These are phyloP conservation scores for Diplodia seriata DNA, from an alignment of 2,329 filamentous ascomycete genomes.

Conservation along the genomic window DNA sequence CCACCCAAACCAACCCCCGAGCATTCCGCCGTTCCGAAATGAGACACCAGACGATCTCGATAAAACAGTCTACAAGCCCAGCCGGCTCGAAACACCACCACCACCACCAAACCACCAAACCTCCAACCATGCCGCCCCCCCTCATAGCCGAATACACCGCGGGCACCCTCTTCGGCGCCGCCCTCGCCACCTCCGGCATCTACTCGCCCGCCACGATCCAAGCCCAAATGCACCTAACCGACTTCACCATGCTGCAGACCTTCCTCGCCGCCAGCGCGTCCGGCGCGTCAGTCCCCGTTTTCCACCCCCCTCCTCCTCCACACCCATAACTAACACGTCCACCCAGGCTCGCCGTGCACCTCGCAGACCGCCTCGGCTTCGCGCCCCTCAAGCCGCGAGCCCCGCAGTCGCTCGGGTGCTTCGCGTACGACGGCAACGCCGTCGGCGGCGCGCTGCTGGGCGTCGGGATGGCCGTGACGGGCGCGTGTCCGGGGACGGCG, in stretches of 20 bases:
- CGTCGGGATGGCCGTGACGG: slow-evolving; percentile 70
- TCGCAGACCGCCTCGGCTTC: slow-evolving; percentile 55
- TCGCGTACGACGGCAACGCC: slow-evolving; percentile 69
- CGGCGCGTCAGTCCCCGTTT: too few relatives aligned
- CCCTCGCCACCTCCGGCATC: slow-evolving; percentile 62
- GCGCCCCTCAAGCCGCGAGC: slow-evolving; percentile 57
- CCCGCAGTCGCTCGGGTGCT: slow-evolving; percentile 55
- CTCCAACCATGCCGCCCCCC: too few relatives aligned
- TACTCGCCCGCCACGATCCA: slow-evolving; percentile 66
- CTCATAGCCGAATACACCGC: slow-evolving; percentile 10
- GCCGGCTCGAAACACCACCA: too few relatives aligned
- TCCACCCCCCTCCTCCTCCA: too few relatives aligned
- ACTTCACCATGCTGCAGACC: slow-evolving; percentile 71
- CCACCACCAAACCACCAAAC: too few relatives aligned
- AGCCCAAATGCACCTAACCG: slow-evolving; percentile 64
- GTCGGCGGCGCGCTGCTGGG: slow-evolving; percentile 68
- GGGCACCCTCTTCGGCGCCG: slow-evolving; percentile 61
- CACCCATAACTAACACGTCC: too few relatives aligned
- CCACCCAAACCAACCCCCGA: too few relatives aligned
- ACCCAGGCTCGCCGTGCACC: slow-evolving; percentile 54
- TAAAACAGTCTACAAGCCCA: too few relatives aligned
- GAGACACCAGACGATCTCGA: too few relatives aligned
- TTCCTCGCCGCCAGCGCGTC: slow-evolving; percentile 68
- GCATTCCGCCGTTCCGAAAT: too few relatives aligned
- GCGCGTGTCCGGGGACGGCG: slow-evolving; percentile 70